Conservation (phyloP, 129 eudicot genomes). For the Flaveria linearis region DNA sequence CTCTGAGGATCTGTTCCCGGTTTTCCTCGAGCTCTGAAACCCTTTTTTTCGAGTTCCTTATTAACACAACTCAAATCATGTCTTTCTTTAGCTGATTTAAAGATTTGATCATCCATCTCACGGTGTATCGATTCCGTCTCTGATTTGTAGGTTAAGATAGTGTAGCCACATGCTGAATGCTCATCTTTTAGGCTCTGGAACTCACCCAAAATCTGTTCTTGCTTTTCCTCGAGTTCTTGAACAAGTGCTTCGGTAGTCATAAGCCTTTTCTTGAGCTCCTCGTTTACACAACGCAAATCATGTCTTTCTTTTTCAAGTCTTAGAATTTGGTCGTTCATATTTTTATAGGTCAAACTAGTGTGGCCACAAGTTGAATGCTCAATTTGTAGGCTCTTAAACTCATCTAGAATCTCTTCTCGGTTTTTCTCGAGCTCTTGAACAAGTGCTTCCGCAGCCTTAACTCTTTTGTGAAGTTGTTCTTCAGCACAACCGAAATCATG, state of each 20-base stretch:
- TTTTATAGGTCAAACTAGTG: constrained; percentile 12
- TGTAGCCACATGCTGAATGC: constrained; percentile 68
- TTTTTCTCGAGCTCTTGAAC: constrained; percentile 29
- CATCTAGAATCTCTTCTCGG: constrained; percentile 21
- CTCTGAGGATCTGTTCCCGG: constrained; percentile 21
- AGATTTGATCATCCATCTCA: constrained; percentile 53
- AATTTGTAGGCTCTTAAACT: constrained; percentile 22
- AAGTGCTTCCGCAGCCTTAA: constrained; percentile 60
- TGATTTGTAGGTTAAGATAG: constrained; percentile 51
- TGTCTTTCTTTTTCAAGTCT: constrained; percentile 24
- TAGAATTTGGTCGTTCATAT: constrained; percentile 23
- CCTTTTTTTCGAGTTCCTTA: constrained; percentile 68
- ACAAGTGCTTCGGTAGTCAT: constrained; percentile 43
- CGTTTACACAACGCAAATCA: constrained; percentile 45
- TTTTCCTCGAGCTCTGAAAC: constrained; percentile 35
- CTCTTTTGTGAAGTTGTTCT: constrained; percentile 76
- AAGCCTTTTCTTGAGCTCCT: constrained; percentile 76
- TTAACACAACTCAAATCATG: constrained; percentile 52
- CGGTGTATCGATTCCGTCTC: constrained; percentile 66
- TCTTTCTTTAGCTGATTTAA: constrained; percentile 59
- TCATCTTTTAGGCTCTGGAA: constrained; percentile 68
- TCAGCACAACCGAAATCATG: constrained; percentile 47
- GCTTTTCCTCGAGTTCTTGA: constrained; percentile 92
- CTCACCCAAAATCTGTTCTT: constrained; percentile 78
- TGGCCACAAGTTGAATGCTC: constrained; percentile 27